Evolutionary conservation across 129 eudicot genomes (phyloP), one percentile per base, ranked within the genome.

Genomic region (Chrysanthemum seticuspe): DNA sequence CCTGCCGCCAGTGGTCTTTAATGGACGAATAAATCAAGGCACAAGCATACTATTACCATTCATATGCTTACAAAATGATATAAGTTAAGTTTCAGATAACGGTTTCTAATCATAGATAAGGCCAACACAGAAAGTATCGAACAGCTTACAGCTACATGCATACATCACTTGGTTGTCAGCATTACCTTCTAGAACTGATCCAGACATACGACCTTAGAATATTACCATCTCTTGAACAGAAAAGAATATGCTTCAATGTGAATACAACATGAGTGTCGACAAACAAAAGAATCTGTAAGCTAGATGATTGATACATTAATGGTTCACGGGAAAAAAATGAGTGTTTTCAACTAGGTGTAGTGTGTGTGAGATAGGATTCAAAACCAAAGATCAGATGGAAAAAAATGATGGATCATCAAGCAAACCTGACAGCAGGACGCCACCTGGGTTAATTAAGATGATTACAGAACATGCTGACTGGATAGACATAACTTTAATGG

Each of bases 401-500:
- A 64, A 71, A 63, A 47, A 27, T 14, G 29, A 76, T 47, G 74
- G 27, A 16, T n/a, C 61, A 57, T 55, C 73, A 55, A 55, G 36
- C 67, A 71, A 71, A 57, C 54, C 19, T 57, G 80, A 58, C 69
- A 58, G 48, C 8, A n/a, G 48, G 14, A 23, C 10, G 67, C 59
- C 67, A 65, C 65, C 72, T n/a, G 82, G 82, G 50, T 45, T 72
- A 13, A 44, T 78, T 27, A 8, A 21, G 65, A 29, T 70, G 21
- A 49, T 78, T 47, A 59, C 67, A 13, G 53, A 78, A 71, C 77
- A 78, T 68, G 72, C 82, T 27, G 82, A 78, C 61, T 10, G 82
- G 82, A 34, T 54, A 60, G 82, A 78, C 73, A 78, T 78, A 59
- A 18, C 27, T 49, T 64, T 78, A 13, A 78, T 78, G 82, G 62